Evolutionary conservation across 768 basidiomycete genomes (phyloP), one percentile per base, ranked within the genome.

Genomic region (Tubosaeta sp.): DNA sequence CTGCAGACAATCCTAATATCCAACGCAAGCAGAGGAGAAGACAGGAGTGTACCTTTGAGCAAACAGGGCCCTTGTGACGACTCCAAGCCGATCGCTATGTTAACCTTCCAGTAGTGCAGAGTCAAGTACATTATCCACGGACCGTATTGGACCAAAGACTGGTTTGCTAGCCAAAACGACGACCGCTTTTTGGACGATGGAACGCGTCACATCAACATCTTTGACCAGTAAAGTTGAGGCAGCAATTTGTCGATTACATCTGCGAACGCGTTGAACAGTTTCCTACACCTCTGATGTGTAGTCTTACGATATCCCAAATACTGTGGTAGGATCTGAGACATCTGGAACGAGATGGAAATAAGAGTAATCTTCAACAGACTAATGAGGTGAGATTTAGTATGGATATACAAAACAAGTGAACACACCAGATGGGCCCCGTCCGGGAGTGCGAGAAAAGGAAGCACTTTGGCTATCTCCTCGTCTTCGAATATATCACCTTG

Each of bases 161-260:
- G 93, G 92, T 64, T 90, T 89, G 12, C 86, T 82, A 4, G 92
- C 94, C 33, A 99, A 76, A 3, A 99, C 90, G 0, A 98, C 92
- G 4, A 99, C 91, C 0, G 97, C 95, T 66, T 98, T 99, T 69
- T 99, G 97, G 0, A 99, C 97, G 9, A 87, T 98, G 5, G 89
- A 92, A 14, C 97, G 84, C 5, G 97, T 98, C 16, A 98, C 91
- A 57, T 97, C 95, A 2, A 81, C 74, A 35, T 83, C 79, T 64
- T 86, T 88, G 43, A 88, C 85, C 5, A 92, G 74, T 27, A 99
- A 77, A 22, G 84, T 77, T 0, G 86, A 78, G 2, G 94, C 76
- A 10, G 90, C 75, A 32, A 99, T 92, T 74, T 99, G 97, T 45
- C 95, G 91, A 61, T 98, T 97, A 66, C 95, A 95, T 61, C 91